Evolutionary conservation across 1,284 basidiomycete genomes (phyloP).

Genomic region (Uromyces viciae-fabae): DNA sequence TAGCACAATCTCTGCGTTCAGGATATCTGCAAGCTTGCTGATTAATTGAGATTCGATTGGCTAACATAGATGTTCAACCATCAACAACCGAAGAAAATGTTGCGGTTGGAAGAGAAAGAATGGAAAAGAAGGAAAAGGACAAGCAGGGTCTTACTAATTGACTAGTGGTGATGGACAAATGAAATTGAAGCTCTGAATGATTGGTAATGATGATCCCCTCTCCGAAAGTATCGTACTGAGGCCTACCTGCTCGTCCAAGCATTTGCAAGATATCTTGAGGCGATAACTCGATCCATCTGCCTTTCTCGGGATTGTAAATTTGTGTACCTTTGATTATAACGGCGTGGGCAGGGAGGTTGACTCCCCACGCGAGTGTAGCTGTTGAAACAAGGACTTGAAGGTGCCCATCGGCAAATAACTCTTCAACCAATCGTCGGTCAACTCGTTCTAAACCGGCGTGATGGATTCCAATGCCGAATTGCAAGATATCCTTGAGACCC

Average conservation of each 20-base stretch:
- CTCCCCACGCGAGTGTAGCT: slow-evolving; percentile 98
- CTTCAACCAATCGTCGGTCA: slow-evolving; percentile 88
- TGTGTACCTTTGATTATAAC: slow-evolving; percentile 99
- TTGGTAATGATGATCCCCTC: slow-evolving; percentile 99
- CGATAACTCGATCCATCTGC: slow-evolving; percentile 91
- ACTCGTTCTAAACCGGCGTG: slow-evolving; percentile 98
- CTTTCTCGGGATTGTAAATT: slow-evolving; percentile 98
- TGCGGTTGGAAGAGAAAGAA: background rate
- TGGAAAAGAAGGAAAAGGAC: background rate
- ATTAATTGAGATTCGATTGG: slow-evolving; percentile 98
- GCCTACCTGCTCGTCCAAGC: slow-evolving; percentile 95
- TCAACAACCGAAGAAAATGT: too few species aligned
- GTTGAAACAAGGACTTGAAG: slow-evolving; percentile 95
- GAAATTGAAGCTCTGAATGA: slow-evolving; percentile 94
- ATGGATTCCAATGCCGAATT: slow-evolving; percentile 96
- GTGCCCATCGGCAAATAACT: slow-evolving; percentile 86
- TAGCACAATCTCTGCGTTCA: slow-evolving; percentile 96
- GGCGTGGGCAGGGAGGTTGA: slow-evolving; percentile 94
- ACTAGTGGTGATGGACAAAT: slow-evolving; percentile 86
- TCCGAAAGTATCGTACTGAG: slow-evolving; percentile 94
- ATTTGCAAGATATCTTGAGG: slow-evolving; percentile 97
- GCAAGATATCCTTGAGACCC: slow-evolving; percentile 81
- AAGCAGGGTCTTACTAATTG: slow-evolving; percentile 61
- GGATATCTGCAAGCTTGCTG: slow-evolving; percentile 83
- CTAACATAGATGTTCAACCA: slow-evolving; percentile 46